phyloP scores from a whole-genome alignment of 768 basidiomycete species.

The Wakefieldia striispora region DNA sequence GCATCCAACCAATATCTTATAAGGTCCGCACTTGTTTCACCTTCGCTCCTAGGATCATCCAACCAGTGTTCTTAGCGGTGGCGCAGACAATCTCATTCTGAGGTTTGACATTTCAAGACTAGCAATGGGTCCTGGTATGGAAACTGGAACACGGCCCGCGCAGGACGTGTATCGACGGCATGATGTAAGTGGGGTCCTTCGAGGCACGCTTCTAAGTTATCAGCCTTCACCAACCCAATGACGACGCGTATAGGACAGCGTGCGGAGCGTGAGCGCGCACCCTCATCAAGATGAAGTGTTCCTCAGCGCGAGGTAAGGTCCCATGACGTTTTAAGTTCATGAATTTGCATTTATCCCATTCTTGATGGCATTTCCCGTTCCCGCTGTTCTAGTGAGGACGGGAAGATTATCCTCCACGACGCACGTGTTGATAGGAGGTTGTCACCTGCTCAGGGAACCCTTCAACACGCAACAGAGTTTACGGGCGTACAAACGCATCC shows the following conservation, averaged over 20 bases:
- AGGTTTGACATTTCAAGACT: constrained; percentile 52
- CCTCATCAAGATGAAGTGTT: constrained; percentile 66
- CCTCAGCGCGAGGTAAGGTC: constrained; percentile 61
- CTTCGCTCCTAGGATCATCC: constrained; percentile 9
- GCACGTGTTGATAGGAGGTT: constrained; percentile 39
- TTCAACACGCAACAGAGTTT: constrained; percentile 55
- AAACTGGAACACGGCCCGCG: constrained; percentile 12
- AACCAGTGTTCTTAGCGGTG: constrained; percentile 42
- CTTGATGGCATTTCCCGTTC: constrained; percentile 15
- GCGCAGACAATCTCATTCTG: constrained; percentile 48
- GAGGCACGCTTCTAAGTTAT: constrained; percentile 17
- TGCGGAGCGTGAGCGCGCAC: constrained; percentile 65
- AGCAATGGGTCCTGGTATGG: constrained; percentile 11
- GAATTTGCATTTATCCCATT: constrained; percentile 14
- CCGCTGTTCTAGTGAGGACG: constrained; percentile 58
- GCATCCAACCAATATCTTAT: constrained; percentile 60
- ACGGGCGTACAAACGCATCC: constrained; percentile 71
- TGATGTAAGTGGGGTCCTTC: constrained; percentile 23
- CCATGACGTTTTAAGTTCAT: constrained; percentile 11
- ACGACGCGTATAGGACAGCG: constrained; percentile 49
- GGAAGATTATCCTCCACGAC: constrained; percentile 63
- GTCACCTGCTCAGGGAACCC: constrained; percentile 44
- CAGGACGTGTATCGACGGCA: constrained; percentile 32
- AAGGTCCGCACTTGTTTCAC: constrained; percentile 47
- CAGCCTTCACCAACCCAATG: constrained; percentile 11